Percentiles rank a stretch among this genome's conserved stretches.
phyloP scores from a whole-genome alignment of 169 alveolate species.

The Plasmodium inui region DNA sequence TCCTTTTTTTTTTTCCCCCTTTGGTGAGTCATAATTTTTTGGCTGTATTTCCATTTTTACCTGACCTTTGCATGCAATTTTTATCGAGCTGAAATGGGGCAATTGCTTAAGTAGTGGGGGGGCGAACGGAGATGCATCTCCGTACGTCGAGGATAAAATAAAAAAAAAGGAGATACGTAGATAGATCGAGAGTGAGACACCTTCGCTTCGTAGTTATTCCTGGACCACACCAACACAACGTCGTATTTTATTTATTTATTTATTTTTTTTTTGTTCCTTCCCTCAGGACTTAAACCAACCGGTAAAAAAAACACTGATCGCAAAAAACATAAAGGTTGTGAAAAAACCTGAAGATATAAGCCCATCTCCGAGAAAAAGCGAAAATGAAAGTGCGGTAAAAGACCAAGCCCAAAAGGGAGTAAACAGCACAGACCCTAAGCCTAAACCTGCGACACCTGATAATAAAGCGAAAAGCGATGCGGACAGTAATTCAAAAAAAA shows the following conservation, averaged over 20 bases:
- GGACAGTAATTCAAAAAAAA: slow-evolving; percentile 27
- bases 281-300: slow-evolving; percentile 42
- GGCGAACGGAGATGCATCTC: not conserved
- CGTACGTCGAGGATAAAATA: not conserved
- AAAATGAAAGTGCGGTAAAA: not conserved
- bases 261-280: not conserved
- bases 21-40: not conserved
- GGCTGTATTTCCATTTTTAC: not conserved
- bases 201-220: not conserved
- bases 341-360: slow-evolving; percentile 28
- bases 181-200: not conserved
- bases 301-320: slow-evolving; percentile 47
- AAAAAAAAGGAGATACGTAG: not conserved
- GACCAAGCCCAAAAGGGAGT: slow-evolving; percentile 15
- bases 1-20: not conserved
- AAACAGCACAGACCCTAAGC: not conserved
- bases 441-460: not conserved
- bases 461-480: slow-evolving; percentile 4
- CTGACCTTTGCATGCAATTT: not conserved
- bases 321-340: slow-evolving; percentile 49
- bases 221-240: not conserved
- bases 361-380: not conserved
- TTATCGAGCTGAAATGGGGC: not conserved
- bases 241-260: not conserved
- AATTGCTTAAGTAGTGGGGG: not conserved